Evolutionary conservation across 208 protist species (phyloP), one percentile per base, ranked within the genome.

Genomic region (Acanthamoeba healyi): DNA sequence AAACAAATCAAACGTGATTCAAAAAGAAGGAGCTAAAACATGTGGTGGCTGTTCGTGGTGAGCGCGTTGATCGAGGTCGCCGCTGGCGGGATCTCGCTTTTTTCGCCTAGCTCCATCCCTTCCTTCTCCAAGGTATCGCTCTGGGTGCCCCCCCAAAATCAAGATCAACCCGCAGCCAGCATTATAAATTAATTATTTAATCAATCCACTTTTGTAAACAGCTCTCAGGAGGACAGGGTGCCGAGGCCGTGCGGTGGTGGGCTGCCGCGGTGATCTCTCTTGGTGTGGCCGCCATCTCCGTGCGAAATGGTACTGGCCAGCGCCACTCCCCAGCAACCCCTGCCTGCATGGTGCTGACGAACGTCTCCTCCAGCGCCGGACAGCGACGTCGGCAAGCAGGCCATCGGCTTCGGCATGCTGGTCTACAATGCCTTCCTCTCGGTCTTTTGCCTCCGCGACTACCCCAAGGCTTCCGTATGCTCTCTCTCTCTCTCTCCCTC

Each of bases 41-140:
- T 81, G 70, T 81, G 70, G 70, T 81, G 70, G 70, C 15, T 81
- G 70, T 81, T 81, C 6, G 70, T 81, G 5, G 70, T 81, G 70
- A 81, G 70, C 19, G 70, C 70, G 32, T 38, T 81, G 5, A 81
- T 81, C 49, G 70, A 81, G 36, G 17, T 81, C 29, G 70, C 70
- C 36, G 70, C 70, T 12, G 70, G 70, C 22, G 17, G 14, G 12
- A 26, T 29, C 36, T 40, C 40, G 29, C 67, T 81, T 38, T 81
- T 81, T 15, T 7, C 12, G n/a, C 70, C 70, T 0, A 81, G 10
- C 70, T n/a, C 34, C 2, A 12, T 81, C 9, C 70, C 70, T 10
- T 10, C 40, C 7, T 81, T 81, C 36, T 29, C 17, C 32, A 40
- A 81, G 70, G 70, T 81, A 70, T 70, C 61, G 7, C n/a, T 70